Conservation (phyloP, 2,329 filamentous ascomycete genomes). For the Orbilia brochopaga region DNA sequence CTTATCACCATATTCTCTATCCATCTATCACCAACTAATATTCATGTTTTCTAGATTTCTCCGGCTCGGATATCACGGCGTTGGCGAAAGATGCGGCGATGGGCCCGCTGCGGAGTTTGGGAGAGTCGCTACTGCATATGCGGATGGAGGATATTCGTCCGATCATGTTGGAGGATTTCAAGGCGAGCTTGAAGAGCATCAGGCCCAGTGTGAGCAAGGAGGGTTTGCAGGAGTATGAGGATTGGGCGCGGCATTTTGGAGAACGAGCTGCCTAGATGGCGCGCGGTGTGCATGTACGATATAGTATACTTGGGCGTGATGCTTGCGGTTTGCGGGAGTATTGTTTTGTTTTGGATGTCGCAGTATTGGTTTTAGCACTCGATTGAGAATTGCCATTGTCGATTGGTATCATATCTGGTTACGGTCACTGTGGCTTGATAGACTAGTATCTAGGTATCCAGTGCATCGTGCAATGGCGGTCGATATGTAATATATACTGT, state of each 20-base stretch:
- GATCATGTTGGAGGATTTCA: slow-evolving; percentile 81
- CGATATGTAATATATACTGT: too few species aligned
- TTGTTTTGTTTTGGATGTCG: slow-evolving; percentile 52
- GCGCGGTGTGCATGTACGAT: slow-evolving; percentile 62
- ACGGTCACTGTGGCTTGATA: too few species aligned
- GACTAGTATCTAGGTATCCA: too few species aligned
- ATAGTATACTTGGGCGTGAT: slow-evolving; percentile 4
- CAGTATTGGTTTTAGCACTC: neutral
- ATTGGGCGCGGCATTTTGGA: slow-evolving; percentile 92
- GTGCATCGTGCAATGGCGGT: too few species aligned
- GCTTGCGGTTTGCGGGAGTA: slow-evolving; percentile 24
- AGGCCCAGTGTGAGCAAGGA: slow-evolving; percentile 85
- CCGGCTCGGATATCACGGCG: slow-evolving; percentile 93
- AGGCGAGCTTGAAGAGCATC: slow-evolving; percentile 81
- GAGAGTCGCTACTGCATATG: slow-evolving; percentile 87
- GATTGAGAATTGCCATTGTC: too few species aligned
- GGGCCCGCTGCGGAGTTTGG: slow-evolving; percentile 87
- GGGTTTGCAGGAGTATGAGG: slow-evolving; percentile 85
- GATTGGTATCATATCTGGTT: too few species aligned
- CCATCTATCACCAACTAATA: neutral
- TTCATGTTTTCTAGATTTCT: slow-evolving; percentile 72
- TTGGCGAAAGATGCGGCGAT: slow-evolving; percentile 97
- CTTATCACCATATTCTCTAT: neutral
- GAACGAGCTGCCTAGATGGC: slow-evolving; percentile 66
- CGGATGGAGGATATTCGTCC: slow-evolving; percentile 92